These are phyloP conservation scores for Hordeum marinum DNA, from an alignment of 176 grass and related monocot species.

Conservation along the genomic window DNA sequence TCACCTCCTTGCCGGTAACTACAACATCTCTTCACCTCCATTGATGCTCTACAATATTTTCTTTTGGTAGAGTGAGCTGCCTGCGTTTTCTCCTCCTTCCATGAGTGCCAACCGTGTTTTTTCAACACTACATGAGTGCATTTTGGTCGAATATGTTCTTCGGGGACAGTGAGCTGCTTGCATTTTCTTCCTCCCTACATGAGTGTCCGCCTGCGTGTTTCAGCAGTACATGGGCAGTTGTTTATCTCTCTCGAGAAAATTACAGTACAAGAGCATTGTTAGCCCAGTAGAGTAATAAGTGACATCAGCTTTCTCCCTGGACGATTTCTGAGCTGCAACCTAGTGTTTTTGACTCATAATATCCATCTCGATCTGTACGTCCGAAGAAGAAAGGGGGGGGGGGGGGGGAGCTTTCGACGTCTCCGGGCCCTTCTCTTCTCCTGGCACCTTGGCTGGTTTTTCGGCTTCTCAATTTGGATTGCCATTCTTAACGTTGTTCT, in stretches of 20 bases:
- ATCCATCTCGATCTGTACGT: neutral
- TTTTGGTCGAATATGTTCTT: neutral
- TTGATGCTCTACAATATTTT: neutral
- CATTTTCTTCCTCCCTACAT: constrained; percentile 3
- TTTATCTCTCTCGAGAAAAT: constrained; percentile 16
- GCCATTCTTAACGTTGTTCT: neutral
- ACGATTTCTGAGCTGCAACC: neutral
- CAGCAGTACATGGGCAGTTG: neutral
- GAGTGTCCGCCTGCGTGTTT: neutral
- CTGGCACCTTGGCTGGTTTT: neutral
- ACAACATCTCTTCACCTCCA: neutral
- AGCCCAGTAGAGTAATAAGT: neutral
- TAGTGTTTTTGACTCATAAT: constrained; percentile 8
- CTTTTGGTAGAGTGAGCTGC: too few relatives aligned
- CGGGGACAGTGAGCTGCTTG: constrained; percentile 12
- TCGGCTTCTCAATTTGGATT: constrained; percentile 15
- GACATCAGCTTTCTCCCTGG: neutral
- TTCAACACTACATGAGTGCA: neutral
- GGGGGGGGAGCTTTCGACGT: neutral
- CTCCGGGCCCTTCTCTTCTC: neutral
- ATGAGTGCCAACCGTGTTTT: neutral
- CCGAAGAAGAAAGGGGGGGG: too few relatives aligned
- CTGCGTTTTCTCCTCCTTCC: too few relatives aligned
- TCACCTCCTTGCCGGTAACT: constrained; percentile 28
- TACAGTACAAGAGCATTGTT: neutral